Percentiles rank a stretch among this genome's conserved stretches.
Evolutionary conservation across 2,329 filamentous ascomycete species (phyloP).

Genomic region (Aspergillus pseudoterreus): DNA sequence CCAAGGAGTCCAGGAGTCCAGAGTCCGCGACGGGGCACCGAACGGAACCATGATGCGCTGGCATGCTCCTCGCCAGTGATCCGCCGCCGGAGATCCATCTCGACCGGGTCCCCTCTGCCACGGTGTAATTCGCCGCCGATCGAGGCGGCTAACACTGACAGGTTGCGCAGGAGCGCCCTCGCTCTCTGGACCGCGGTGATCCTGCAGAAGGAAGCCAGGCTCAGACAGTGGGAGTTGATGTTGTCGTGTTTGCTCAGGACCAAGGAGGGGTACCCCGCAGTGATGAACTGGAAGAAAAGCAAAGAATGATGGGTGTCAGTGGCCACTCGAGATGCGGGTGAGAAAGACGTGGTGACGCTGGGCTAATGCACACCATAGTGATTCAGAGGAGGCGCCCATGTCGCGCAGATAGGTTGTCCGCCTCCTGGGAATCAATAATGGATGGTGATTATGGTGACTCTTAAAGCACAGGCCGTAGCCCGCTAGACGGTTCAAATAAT

Average conservation of each 20-base stretch:
- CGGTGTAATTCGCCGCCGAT: conserved; percentile 36
- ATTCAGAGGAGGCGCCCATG: conserved; percentile 24
- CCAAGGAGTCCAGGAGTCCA: too few relatives aligned
- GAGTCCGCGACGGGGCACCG: too few relatives aligned
- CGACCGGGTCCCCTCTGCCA: conserved; percentile 47
- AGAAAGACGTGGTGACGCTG: background rate
- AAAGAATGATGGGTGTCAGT: background rate
- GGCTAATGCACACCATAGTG: conserved; percentile 14
- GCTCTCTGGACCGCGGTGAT: conserved; percentile 5
- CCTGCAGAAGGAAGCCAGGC: conserved; percentile 17
- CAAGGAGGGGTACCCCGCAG: background rate
- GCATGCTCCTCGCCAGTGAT: conserved; percentile 82
- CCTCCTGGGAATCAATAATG: too few relatives aligned
- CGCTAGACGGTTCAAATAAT: too few relatives aligned
- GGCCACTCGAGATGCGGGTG: conserved; percentile 2
- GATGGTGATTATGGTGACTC: too few relatives aligned
- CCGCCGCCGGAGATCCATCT: conserved; percentile 55
- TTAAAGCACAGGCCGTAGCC: too few relatives aligned
- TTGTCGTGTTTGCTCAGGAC: background rate
- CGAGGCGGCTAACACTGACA: conserved; percentile 30
- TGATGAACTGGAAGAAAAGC: background rate
- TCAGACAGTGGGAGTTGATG: background rate
- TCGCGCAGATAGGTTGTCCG: conserved; percentile 20
- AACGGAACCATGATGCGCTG: conserved; percentile 67
- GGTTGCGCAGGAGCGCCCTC: conserved; percentile 12